phyloP scores from a whole-genome alignment of 768 basidiomycete genomes.

The Amanita fuliginea region DNA sequence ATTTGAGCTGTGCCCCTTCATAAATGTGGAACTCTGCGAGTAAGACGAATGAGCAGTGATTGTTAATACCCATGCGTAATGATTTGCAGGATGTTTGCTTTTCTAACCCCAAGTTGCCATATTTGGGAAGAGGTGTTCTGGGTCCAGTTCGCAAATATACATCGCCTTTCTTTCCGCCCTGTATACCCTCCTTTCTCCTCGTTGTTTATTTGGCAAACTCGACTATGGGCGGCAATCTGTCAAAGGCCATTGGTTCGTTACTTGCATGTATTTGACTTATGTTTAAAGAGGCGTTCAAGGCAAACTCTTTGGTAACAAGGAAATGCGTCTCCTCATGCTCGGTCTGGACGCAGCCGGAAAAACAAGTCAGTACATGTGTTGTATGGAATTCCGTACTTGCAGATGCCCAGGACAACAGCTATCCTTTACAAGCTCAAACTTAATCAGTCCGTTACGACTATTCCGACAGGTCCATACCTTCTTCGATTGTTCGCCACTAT shows the following conservation, averaged over 20 bases:
- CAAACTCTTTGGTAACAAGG: slow-evolving; percentile 96
- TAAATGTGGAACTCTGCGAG: slow-evolving; percentile 99
- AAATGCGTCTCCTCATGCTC: slow-evolving; percentile 96
- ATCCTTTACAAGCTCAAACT: slow-evolving; percentile 99
- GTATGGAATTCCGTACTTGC: slow-evolving; percentile 1
- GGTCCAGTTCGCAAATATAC: too few species aligned
- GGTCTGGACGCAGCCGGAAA: slow-evolving; percentile 98
- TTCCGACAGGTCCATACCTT: slow-evolving; percentile 70
- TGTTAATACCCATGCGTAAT: slow-evolving; percentile 29
- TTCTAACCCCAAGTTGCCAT: too few species aligned
- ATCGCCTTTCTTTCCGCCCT: not conserved
- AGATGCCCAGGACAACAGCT: slow-evolving; percentile 34
- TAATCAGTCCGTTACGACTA: slow-evolving; percentile 97
- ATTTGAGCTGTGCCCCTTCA: slow-evolving; percentile 84
- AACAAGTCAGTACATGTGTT: slow-evolving; percentile 63
- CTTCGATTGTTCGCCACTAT: not conserved
- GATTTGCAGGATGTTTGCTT: too few species aligned
- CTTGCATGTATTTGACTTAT: slow-evolving; percentile 6
- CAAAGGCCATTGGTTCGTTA: slow-evolving; percentile 64
- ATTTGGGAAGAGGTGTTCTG: too few species aligned
- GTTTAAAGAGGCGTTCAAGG: slow-evolving; percentile 31
- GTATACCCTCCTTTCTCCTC: not conserved
- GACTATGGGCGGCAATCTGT: slow-evolving; percentile 79
- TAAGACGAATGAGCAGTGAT: slow-evolving; percentile 86
- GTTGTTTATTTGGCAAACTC: not conserved